Conservation (phyloP, 306 rosid species). For the Acacia acuminata region DNA sequence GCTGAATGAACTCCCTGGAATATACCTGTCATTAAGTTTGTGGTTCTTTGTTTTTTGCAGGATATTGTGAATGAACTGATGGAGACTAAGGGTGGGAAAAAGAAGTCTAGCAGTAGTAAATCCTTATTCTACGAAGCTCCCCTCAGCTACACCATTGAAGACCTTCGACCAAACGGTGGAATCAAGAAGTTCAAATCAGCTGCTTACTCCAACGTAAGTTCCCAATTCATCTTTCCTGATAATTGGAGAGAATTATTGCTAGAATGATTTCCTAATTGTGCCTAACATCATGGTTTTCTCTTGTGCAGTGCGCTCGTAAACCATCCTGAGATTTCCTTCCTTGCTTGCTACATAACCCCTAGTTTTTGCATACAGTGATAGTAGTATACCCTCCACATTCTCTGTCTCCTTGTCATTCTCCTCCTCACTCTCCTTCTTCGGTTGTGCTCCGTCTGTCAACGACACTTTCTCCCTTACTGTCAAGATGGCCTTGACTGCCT, state of each 20-base stretch:
- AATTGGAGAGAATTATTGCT: neutral
- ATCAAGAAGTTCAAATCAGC: conserved; percentile 95
- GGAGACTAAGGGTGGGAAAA: conserved; percentile 93
- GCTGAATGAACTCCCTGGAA: neutral
- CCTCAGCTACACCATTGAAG: conserved; percentile 95
- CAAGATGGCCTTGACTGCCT: conserved; percentile 60
- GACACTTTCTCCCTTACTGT: conserved; percentile 25
- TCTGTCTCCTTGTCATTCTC: neutral
- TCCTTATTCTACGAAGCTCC: conserved; percentile 89
- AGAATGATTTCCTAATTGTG: neutral
- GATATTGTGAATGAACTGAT: conserved; percentile 76
- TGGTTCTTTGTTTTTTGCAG: conserved; percentile 34
- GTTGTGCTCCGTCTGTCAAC: conserved; percentile 25
- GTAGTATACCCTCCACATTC: conserved; percentile 9
- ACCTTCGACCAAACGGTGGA: conserved; percentile 96
- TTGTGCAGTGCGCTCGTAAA: conserved; percentile 83
- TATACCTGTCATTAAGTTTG: neutral
- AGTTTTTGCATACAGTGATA: neutral
- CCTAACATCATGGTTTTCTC: neutral
- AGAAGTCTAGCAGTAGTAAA: conserved; percentile 84
- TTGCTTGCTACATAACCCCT: conserved; percentile 42
- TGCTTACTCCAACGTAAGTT: conserved; percentile 97
- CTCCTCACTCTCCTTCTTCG: conserved; percentile 2
- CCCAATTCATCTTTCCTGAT: neutral
- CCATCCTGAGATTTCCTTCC: conserved; percentile 71